Percentiles rank a stretch among this genome's conserved stretches.
These are phyloP conservation scores for Anaeromyces robustus DNA, from an alignment of 192 early-diverging fungal genomes.

Conservation along the genomic window DNA sequence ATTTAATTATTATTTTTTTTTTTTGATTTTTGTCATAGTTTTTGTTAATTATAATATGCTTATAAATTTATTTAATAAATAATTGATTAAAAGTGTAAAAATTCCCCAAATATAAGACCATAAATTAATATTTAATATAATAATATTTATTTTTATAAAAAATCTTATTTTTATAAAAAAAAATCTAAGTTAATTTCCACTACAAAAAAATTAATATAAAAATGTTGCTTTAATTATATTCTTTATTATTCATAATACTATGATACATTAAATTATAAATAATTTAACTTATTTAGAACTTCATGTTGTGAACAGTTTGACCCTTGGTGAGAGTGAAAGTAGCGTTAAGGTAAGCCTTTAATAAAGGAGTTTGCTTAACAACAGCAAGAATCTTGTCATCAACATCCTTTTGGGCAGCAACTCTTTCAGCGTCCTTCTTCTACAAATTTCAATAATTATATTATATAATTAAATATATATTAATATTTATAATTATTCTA, in stretches of 20 bases:
- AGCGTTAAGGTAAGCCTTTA: conserved; percentile 75
- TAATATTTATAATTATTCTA: neutral
- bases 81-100: too few relatives aligned
- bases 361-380: conserved; percentile 68
- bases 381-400: conserved; percentile 70
- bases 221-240: too few relatives aligned
- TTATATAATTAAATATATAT: neutral
- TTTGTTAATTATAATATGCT: too few relatives aligned
- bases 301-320: conserved; percentile 86
- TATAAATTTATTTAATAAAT: too few relatives aligned
- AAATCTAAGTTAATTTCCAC: too few relatives aligned
- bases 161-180: too few relatives aligned
- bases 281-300: conserved; percentile 65
- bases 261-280: neutral
- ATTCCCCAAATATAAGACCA: too few relatives aligned
- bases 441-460: conserved; percentile 24
- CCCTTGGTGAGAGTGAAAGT: conserved; percentile 89
- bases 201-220: too few relatives aligned
- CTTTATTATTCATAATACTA: neutral
- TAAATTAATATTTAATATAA: too few relatives aligned
- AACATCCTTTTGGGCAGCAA: conserved; percentile 78
- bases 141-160: too few relatives aligned
- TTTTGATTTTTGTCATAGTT: too few relatives aligned
- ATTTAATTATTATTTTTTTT: too few relatives aligned
- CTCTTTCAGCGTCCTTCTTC: conserved; percentile 59